phyloP scores from a whole-genome alignment of 106 monocot species.

The Dendrobium nobile region DNA sequence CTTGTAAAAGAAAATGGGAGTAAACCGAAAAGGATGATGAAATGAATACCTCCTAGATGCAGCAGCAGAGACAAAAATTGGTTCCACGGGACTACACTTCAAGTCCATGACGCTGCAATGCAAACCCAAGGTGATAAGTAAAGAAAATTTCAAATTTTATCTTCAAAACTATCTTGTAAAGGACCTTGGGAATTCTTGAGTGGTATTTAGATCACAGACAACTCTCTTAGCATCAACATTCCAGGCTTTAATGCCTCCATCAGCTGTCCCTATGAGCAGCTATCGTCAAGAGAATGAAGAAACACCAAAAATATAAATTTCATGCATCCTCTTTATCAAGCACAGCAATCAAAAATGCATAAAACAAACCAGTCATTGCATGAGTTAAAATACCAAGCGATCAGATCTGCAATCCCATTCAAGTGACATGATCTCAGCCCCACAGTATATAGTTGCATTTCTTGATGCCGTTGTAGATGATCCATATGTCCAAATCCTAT shows the following conservation, averaged over 20 bases:
- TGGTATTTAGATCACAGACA: constrained; percentile 87
- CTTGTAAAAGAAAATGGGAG: neutral
- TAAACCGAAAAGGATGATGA: neutral
- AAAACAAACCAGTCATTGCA: neutral
- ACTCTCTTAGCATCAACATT: constrained; percentile 99
- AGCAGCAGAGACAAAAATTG: constrained; percentile 95
- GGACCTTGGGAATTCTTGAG: constrained; percentile 78
- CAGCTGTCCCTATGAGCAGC: constrained; percentile 95
- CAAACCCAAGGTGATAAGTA: constrained; percentile 1
- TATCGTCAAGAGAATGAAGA: constrained; percentile 46
- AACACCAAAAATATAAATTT: constrained; percentile 15
- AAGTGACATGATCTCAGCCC: constrained; percentile 82
- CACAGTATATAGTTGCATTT: constrained; percentile 97
- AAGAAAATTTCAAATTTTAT: neutral
- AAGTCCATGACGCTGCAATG: constrained; percentile 67
- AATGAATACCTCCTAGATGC: constrained; percentile 75
- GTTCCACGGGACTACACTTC: constrained; percentile 93
- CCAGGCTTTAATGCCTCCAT: constrained; percentile 99
- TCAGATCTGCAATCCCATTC: constrained; percentile 97
- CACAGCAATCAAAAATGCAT: neutral
- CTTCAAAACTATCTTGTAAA: neutral
- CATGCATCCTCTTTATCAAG: constrained; percentile 1
- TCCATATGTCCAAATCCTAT: constrained; percentile 94
- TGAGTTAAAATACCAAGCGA: constrained; percentile 56
- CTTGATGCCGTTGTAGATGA: constrained; percentile 79